phyloP scores from a whole-genome alignment of 192 early-diverging fungal species.

The Mortierella alpina region DNA sequence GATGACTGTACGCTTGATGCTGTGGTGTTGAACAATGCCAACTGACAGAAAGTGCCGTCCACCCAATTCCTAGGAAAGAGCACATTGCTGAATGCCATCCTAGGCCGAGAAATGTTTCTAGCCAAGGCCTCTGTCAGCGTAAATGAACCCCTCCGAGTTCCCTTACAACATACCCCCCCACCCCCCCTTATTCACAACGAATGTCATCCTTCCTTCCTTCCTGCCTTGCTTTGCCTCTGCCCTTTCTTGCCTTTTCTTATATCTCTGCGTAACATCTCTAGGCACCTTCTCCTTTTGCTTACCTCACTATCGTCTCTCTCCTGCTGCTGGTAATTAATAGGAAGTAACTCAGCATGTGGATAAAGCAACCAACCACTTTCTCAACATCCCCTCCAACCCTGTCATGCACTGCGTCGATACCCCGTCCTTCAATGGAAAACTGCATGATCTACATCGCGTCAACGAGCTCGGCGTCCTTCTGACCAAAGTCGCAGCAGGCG shows the following conservation, averaged over 20 bases:
- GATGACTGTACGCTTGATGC: neutral
- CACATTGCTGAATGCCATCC: conserved; percentile 59
- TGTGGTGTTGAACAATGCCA: neutral
- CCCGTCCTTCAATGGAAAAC: conserved; percentile 54
- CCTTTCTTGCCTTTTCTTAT: neutral
- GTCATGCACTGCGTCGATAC: conserved; percentile 59
- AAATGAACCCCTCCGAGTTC: conserved; percentile 1
- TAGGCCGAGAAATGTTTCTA: conserved; percentile 53
- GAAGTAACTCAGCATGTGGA: conserved; percentile 58
- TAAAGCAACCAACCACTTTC: conserved; percentile 42
- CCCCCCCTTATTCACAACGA: neutral
- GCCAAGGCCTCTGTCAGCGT: conserved; percentile 56
- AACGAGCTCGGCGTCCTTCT: conserved; percentile 45
- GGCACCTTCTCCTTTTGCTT: too few species aligned
- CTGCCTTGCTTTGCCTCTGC: neutral
- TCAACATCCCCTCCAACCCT: conserved; percentile 46
- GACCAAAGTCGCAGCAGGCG: conserved; percentile 42
- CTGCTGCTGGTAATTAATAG: conserved; percentile 14
- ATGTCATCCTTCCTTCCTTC: neutral
- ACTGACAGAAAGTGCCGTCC: too few species aligned
- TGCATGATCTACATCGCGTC: conserved; percentile 44
- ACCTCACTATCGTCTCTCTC: neutral
- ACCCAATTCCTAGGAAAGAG: conserved; percentile 48
- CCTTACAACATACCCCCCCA: neutral
- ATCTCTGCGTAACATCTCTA: neutral